Evolutionary conservation across 225 moss, liverwort and hornwort species (phyloP), one percentile per base, ranked within the genome.

Genomic region (Straminergon stramineum): DNA sequence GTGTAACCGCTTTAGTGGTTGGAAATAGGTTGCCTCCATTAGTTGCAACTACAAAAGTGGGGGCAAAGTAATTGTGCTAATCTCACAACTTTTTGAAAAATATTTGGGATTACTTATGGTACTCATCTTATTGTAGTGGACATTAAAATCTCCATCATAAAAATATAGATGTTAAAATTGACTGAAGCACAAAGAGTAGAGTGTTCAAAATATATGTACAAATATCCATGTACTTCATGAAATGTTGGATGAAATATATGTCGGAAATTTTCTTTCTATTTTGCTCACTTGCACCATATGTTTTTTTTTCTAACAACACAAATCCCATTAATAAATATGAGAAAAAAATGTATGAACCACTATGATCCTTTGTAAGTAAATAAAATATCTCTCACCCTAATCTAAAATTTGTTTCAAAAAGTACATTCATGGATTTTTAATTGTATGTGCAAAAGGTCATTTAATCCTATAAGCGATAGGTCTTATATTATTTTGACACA

Each of bases 141-240:
- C 10, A 3, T 16, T 43, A 3, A 43, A 2, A 45, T 31, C 11
- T 48, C 0, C 2, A 0, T 28, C 9, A 14, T 9, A 11, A 2
- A 2, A 18, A 48, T 1, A 71, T 26, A 41, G 4, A 41, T 27
- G 9, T 41, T 41, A 15, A 26, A 71, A 26, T 31, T 75, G 48
- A 75, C 31, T 30, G 7, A 3, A 31, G 7, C 7, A 31, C 0
- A 6, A 31, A 48, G 17, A 74, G 17, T 30, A 30, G 2, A 45
- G 30, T 48, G 10, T 2, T 4, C 0, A 7, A 45, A 14, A 45
- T 10, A 18, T 30, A 17, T 30, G 6, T 10, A 48, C 3, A 0
- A 28, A 30, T 27, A 27, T 16, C 2, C 1, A 17, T 43, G 2
- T 28, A 43, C 28, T 43, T 28, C 0, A 15, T 71, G 9, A 43